Percentiles rank a stretch among this genome's conserved stretches.
Conservation (phyloP, 306 rosid genomes). For the Dalbergia oliveri region DNA sequence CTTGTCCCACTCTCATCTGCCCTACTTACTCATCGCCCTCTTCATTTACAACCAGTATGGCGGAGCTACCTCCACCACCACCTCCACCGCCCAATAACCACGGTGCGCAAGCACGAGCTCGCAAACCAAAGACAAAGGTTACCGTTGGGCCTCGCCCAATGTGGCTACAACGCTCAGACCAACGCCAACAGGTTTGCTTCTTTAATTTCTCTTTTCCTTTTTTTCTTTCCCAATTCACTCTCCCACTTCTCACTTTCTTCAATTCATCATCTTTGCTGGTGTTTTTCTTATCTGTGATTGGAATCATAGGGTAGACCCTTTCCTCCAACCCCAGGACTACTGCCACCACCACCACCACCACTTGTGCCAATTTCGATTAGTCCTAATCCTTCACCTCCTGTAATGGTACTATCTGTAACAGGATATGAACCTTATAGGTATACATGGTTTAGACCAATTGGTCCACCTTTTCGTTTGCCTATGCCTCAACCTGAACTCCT, state of each 20-base stretch:
- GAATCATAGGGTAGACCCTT: background rate
- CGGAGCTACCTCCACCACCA: background rate
- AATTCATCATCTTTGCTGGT: too few relatives aligned
- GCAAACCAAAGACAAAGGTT: background rate
- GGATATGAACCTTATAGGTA: background rate
- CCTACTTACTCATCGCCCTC: background rate
- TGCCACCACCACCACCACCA: background rate
- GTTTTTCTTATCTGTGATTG: background rate
- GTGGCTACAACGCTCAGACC: background rate
- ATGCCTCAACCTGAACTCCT: background rate
- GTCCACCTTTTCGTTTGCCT: background rate
- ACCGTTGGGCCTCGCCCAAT: background rate
- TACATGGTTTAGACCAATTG: background rate
- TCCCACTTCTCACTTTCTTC: too few relatives aligned
- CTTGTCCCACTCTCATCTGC: background rate
- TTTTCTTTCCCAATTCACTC: background rate
- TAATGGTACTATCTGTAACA: background rate
- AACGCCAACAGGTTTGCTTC: background rate
- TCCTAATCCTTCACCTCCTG: background rate
- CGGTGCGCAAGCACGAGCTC: background rate
- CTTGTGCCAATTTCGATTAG: background rate
- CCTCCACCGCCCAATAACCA: background rate
- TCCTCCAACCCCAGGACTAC: too few relatives aligned
- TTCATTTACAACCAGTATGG: background rate
- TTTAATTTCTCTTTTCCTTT: background rate